phyloP scores from a whole-genome alignment of 176 grass and related monocot species.

The Otatea glauca region DNA sequence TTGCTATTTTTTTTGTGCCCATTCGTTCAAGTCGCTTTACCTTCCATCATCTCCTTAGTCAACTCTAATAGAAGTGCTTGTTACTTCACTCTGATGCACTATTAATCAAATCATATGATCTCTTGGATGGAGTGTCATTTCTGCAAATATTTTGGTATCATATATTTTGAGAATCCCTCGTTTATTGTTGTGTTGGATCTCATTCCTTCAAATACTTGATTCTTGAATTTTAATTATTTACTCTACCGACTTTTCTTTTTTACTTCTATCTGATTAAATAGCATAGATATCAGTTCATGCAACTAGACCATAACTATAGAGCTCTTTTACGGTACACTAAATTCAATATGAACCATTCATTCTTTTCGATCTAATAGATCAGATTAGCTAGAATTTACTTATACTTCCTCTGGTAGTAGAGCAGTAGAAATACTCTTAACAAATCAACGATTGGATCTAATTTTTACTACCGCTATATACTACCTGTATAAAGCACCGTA shows the following conservation, averaged over 20 bases:
- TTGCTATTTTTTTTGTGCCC: not conserved
- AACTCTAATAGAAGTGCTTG: not conserved
- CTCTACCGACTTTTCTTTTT: not conserved
- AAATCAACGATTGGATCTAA: no score
- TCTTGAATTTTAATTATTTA: not conserved
- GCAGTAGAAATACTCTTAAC: no score
- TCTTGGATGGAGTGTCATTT: slow-evolving; percentile 9
- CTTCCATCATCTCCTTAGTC: not conserved
- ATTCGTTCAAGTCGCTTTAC: not conserved
- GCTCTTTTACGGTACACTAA: no score
- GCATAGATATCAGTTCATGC: slow-evolving; percentile 5
- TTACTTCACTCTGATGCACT: not conserved
- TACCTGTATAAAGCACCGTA: no score
- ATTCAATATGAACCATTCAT: no score
- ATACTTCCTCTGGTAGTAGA: no score
- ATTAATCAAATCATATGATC: slow-evolving; percentile 30
- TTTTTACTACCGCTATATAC: no score
- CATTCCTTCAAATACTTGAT: not conserved
- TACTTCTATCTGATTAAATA: slow-evolving; percentile 36
- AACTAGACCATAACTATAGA: no score
- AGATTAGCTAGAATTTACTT: no score
- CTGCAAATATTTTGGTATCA: not conserved
- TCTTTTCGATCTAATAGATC: no score
- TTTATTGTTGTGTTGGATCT: slow-evolving; percentile 2
- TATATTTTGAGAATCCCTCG: not conserved